These are phyloP conservation scores for Phytopythium boreale DNA, from an alignment of 352 stramenopile species.

Conservation along the genomic window DNA sequence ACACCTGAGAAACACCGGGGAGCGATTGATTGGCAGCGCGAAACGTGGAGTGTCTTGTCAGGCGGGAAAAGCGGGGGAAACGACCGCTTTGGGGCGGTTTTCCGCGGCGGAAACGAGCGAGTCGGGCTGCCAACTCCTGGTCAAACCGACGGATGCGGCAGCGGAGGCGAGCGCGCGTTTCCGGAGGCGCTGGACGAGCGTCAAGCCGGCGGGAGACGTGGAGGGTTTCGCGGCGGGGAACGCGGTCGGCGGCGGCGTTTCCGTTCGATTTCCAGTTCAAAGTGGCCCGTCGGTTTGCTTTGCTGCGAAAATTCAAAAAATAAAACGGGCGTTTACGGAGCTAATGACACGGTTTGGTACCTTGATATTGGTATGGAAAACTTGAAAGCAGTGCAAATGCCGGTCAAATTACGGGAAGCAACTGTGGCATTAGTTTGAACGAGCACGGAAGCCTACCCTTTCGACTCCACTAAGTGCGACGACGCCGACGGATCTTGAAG, in stretches of 20 bases:
- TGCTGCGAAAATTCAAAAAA: conserved; percentile 8
- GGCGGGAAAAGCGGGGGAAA: background rate
- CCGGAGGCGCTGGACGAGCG: background rate
- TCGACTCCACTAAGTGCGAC: background rate
- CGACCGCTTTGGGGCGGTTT: background rate
- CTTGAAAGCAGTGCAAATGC: too few species aligned
- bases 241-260: background rate
- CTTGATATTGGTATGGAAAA: background rate
- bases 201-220: background rate
- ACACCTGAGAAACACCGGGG: background rate
- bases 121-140: background rate
- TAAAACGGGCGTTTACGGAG: background rate
- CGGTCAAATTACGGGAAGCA: too few species aligned
- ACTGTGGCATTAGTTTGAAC: background rate
- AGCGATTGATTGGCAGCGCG: background rate
- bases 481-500: too few species aligned
- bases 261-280: background rate
- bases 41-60: background rate
- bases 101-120: background rate
- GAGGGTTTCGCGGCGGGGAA: background rate
- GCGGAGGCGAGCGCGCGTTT: background rate
- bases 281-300: background rate
- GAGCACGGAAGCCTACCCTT: background rate
- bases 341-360: background rate
- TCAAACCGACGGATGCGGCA: background rate